phyloP scores from a whole-genome alignment of 306 rosid genomes.

The Rubus idaeus region DNA sequence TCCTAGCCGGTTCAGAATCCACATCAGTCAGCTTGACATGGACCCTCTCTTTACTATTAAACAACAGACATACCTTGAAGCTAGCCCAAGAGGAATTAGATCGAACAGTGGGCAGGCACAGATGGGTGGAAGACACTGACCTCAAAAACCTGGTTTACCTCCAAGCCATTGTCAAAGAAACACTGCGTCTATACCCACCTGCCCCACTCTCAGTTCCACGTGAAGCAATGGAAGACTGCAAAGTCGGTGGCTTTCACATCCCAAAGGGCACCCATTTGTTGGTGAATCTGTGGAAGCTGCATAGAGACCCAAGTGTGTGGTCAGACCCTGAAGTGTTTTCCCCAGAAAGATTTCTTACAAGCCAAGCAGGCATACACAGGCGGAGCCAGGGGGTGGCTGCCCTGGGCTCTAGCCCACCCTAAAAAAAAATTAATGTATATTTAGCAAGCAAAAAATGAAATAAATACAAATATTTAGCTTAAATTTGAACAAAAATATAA shows the following conservation, averaged over 20 bases:
- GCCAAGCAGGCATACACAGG: constrained; percentile 23
- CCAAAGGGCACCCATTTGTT: constrained; percentile 51
- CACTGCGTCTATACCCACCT: constrained; percentile 50
- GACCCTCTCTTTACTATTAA: constrained; percentile 41
- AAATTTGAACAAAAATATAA: too few relatives aligned
- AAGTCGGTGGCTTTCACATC: constrained; percentile 30
- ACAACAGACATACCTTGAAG: constrained; percentile 36
- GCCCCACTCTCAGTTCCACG: constrained; percentile 54
- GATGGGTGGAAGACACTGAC: constrained; percentile 43
- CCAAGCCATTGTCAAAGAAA: constrained; percentile 57
- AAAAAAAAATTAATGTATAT: too few relatives aligned
- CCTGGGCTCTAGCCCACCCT: too few relatives aligned
- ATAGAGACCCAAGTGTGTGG: constrained; percentile 55
- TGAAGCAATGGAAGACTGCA: constrained; percentile 49
- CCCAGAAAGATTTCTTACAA: constrained; percentile 48
- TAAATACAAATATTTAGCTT: too few relatives aligned
- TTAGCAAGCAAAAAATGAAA: too few relatives aligned
- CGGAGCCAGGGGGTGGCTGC: too few relatives aligned
- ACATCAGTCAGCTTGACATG: constrained; percentile 52
- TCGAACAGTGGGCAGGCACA: constrained; percentile 36
- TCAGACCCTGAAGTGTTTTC: constrained; percentile 39
- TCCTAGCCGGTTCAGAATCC: constrained; percentile 55
- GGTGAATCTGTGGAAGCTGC: constrained; percentile 59
- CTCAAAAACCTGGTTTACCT: constrained; percentile 39
- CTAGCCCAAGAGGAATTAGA: constrained; percentile 54